Percentiles rank a stretch among this genome's conserved stretches.
phyloP scores from a whole-genome alignment of 768 basidiomycete genomes.

The Naganishia vaughanmartiniae region DNA sequence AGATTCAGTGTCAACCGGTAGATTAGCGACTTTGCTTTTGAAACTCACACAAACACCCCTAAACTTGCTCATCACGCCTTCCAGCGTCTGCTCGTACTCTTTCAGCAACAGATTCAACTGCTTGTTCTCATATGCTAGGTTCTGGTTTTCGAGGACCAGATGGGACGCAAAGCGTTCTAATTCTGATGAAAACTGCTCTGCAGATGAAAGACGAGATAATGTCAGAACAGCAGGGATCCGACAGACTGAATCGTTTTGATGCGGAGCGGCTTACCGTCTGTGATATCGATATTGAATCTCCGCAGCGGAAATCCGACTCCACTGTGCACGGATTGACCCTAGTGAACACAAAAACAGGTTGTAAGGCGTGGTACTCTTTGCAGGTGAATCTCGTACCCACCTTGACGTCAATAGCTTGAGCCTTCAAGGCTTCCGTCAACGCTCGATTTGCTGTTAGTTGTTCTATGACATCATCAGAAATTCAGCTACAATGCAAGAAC shows the following conservation, averaged over 20 bases:
- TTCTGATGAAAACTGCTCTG: constrained; percentile 90
- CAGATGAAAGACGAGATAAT: neutral
- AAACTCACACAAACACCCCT: constrained; percentile 77
- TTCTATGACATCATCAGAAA: constrained; percentile 32
- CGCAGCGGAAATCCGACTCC: constrained; percentile 74
- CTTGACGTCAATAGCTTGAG: constrained; percentile 71
- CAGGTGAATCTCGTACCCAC: constrained; percentile 54
- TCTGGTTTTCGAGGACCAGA: constrained; percentile 89
- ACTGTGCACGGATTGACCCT: constrained; percentile 73
- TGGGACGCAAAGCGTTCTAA: constrained; percentile 85
- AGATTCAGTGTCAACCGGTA: neutral
- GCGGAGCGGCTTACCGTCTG: constrained; percentile 51
- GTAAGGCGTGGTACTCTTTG: constrained; percentile 7
- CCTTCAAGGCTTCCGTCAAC: constrained; percentile 65
- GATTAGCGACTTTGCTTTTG: neutral
- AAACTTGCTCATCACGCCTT: constrained; percentile 95
- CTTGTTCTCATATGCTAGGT: constrained; percentile 88
- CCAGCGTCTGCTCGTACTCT: constrained; percentile 91
- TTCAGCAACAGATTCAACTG: constrained; percentile 82
- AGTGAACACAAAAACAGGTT: constrained; percentile 8
- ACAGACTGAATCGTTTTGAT: neutral
- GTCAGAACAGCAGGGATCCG: neutral
- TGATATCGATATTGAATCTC: constrained; percentile 81
- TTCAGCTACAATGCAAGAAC: neutral
- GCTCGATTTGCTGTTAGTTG: constrained; percentile 73